Conservation (phyloP, 352 stramenopile genomes). For the Phytophthora pistaciae region DNA sequence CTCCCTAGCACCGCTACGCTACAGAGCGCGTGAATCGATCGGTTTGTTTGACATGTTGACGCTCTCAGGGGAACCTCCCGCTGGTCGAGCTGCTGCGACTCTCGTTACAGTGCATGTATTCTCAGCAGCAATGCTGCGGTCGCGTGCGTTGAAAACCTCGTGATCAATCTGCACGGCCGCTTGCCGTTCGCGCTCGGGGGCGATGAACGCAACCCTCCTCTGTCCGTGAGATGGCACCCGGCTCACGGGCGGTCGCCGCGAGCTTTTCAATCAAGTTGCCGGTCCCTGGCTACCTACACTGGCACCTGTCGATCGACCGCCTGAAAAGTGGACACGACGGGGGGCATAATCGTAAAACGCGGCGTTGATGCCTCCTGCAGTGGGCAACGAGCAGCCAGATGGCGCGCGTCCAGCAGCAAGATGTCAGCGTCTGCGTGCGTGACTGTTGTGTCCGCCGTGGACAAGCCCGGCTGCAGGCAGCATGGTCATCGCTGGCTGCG, state of each 20-base stretch:
- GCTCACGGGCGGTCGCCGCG: conserved; percentile 11
- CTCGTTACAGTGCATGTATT: too few relatives aligned
- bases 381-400: conserved; percentile 8
- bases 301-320: conserved; percentile 3
- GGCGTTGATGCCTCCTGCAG: conserved; percentile 20
- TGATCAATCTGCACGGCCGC: conserved; percentile 9
- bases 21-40: neutral
- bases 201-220: conserved; percentile 15
- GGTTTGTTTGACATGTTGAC: conserved; percentile 12
- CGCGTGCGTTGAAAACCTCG: neutral
- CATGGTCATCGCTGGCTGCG: neutral
- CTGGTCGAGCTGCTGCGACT: neutral
- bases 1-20: neutral
- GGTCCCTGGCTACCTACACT: neutral
- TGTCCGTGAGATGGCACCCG: conserved; percentile 4
- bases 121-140: neutral
- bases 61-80: neutral
- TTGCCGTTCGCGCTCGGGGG: conserved; percentile 23
- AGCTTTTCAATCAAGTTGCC: conserved; percentile 30
- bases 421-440: conserved; percentile 1
- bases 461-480: conserved; percentile 13
- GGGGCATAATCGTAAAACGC: conserved; percentile 19
- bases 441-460: conserved; percentile 6
- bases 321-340: conserved; percentile 41
- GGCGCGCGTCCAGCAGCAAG: neutral